Evolutionary conservation across 257 asterid species (phyloP).

Genomic region (Nicotiana sylvestris): DNA sequence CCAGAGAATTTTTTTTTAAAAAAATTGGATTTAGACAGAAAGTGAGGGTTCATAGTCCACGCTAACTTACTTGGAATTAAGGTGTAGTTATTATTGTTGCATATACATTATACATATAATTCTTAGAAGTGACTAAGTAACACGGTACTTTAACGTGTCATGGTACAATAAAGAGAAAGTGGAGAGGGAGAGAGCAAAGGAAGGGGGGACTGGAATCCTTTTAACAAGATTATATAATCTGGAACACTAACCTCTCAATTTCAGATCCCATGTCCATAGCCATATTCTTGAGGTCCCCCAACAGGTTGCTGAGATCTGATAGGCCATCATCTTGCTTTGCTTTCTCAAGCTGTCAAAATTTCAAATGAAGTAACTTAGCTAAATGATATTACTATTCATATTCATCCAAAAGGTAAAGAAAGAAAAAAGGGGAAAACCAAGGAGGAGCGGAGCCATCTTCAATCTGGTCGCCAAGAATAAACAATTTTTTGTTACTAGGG

Average conservation of each 20-base stretch:
- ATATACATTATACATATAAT: not conserved
- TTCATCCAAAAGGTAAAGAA: conserved; percentile 1
- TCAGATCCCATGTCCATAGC: conserved; percentile 51
- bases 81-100: not conserved
- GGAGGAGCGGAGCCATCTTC: not conserved
- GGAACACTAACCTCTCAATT: conserved; percentile 28
- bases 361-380: not conserved
- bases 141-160: not conserved
- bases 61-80: not conserved
- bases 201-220: not conserved
- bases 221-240: no score
- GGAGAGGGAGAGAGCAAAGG: not conserved
- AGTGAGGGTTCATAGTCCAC: not conserved
- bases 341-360: conserved; percentile 28
- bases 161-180: not conserved
- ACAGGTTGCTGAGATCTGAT: conserved; percentile 32
- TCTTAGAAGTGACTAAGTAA: not conserved
- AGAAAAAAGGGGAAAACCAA: not conserved
- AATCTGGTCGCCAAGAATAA: not conserved
- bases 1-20: not conserved
- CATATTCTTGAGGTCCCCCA: conserved; percentile 47
- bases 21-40: not conserved
- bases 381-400: not conserved
- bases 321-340: conserved; percentile 47
- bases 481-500: not conserved